Evolutionary conservation across 2,329 filamentous ascomycete genomes (phyloP), one percentile per base, ranked within the genome.

Genomic region (Cordyceps fumosorosea): DNA sequence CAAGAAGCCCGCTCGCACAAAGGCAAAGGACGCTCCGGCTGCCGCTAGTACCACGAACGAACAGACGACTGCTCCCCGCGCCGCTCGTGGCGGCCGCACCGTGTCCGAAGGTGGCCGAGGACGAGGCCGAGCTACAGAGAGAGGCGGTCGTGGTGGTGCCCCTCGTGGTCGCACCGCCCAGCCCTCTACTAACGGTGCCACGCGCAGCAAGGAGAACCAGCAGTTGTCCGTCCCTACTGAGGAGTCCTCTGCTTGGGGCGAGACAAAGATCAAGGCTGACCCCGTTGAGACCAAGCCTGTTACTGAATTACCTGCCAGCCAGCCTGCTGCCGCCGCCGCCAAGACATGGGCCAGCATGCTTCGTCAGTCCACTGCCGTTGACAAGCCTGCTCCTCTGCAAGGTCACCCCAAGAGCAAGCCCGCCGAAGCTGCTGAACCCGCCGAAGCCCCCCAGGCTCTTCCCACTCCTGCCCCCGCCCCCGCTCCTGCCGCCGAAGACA

Each of bases 321-420:
- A 75, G 61, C 69, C 77, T 48, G 73, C 74, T 10, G 11, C 32
- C 42, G 11, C 29, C 11, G 72, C 74, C 62, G 73, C 74, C 62
- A 87, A 86, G 78, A 88, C 85, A 29, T 92, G 89, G 89, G 89
- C 89, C 44, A 90, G 88, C 75, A 88, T 92, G 81, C 84, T 91
- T 65, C 84, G 83, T 69, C 79, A 84, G 72, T 79, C 86, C 42
- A 79, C 82, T 50, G 75, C 73, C 51, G 81, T 80, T 48, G 42
- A 37, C 12, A 89, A 88, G 77, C 78, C 82, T 47, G 77, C 81
- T 44, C 81, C 84, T 74, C 16, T 44, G 10, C 76, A 79, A 54
- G 81, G 80, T 71, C 78, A 83, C 74, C n/a, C 73, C 79, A 64
- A 75, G 73, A 40, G 74, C 79, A 26, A 81, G 68, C 75, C 78